These are phyloP conservation scores for Boletus vermiculosoides DNA, from an alignment of 768 basidiomycete genomes.

Conservation along the genomic window DNA sequence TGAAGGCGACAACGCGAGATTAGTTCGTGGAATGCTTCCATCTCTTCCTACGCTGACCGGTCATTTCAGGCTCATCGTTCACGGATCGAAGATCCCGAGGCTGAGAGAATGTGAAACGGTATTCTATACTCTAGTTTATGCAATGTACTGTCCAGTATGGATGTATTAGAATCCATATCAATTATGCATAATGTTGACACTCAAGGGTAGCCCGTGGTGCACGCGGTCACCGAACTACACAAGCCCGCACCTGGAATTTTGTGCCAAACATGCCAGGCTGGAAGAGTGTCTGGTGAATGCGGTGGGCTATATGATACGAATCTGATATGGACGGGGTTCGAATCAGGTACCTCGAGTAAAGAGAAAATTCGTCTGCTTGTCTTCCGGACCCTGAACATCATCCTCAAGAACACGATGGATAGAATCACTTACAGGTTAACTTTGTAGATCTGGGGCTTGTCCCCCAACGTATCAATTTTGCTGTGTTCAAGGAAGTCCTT, in stretches of 20 bases:
- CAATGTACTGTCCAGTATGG: constrained; percentile 5
- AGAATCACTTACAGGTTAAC: constrained; percentile 45
- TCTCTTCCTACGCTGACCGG: constrained; percentile 5
- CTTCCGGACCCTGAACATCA: constrained; percentile 25
- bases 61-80: constrained; percentile 52
- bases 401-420: background rate
- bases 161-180: constrained; percentile 17
- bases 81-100: constrained; percentile 62
- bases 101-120: constrained; percentile 61
- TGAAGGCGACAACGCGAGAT: constrained; percentile 57
- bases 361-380: constrained; percentile 39
- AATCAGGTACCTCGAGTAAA: constrained; percentile 54
- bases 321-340: constrained; percentile 57
- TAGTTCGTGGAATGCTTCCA: constrained; percentile 41
- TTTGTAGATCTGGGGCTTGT: constrained; percentile 48
- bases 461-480: constrained; percentile 40
- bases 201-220: background rate
- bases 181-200: constrained; percentile 13
- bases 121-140: constrained; percentile 28
- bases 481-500: constrained; percentile 43
- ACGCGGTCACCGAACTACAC: constrained; percentile 47
- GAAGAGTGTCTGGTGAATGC: constrained; percentile 57
- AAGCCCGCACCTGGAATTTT: constrained; percentile 46
- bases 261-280: constrained; percentile 35
- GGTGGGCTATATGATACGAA: constrained; percentile 65